Percentiles rank a stretch among this genome's conserved stretches.
Evolutionary conservation across 2,329 filamentous ascomycete genomes (phyloP).

Genomic region (Cephalotrichum gorgonifer): DNA sequence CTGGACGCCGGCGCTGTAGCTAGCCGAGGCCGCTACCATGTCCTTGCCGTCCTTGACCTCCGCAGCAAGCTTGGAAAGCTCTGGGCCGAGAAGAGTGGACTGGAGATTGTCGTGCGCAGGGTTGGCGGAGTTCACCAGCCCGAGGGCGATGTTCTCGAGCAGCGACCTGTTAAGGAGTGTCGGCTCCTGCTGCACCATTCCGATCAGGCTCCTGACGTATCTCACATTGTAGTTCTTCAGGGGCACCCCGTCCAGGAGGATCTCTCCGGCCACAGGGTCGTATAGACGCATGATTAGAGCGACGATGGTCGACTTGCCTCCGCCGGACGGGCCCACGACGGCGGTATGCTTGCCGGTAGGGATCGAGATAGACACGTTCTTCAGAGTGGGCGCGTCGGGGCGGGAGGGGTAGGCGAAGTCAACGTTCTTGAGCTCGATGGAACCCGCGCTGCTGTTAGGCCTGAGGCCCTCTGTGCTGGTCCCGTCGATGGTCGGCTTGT

Average conservation of each 20-base stretch:
- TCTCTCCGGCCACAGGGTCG: conserved; percentile 36
- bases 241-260: conserved; percentile 36
- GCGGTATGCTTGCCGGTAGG: conserved; percentile 41
- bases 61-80: conserved; percentile 38
- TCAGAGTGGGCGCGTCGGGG: conserved; percentile 29
- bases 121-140: conserved; percentile 31
- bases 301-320: conserved; percentile 47
- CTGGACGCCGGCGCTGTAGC: conserved; percentile 28
- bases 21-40: conserved; percentile 30
- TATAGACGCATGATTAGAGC: conserved; percentile 47
- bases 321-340: conserved; percentile 47
- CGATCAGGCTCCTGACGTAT: conserved; percentile 28
- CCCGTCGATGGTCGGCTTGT: conserved; percentile 32
- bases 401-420: conserved; percentile 34
- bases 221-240: conserved; percentile 36
- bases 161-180: conserved; percentile 34
- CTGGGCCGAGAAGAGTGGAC: conserved; percentile 33
- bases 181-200: conserved; percentile 34
- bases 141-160: conserved; percentile 40
- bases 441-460: conserved; percentile 17
- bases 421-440: conserved; percentile 31
- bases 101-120: conserved; percentile 29
- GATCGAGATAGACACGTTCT: conserved; percentile 33
- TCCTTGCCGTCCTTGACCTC: conserved; percentile 39
- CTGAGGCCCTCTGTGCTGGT: conserved; percentile 15